Evolutionary conservation across 768 basidiomycete genomes (phyloP), one percentile per base, ranked within the genome.

Genomic region (Leccinum uliginosum): DNA sequence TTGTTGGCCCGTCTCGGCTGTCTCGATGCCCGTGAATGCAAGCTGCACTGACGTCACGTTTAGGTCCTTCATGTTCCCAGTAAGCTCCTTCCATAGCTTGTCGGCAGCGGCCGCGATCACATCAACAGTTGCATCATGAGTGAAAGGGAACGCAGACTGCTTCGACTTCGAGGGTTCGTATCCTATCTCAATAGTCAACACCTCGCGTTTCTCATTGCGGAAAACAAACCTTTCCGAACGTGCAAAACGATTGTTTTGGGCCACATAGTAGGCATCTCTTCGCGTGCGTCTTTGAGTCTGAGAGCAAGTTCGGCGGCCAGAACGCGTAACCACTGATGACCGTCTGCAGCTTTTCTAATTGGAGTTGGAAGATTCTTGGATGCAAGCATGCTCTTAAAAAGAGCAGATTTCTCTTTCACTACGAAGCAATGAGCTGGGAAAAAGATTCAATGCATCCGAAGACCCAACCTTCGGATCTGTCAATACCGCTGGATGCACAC

Each of bases 381-480:
- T 0, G 93, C 92, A 53, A 93, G 75, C 96, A 98, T 98, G 64
- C 91, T 93, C 75, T 97, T 98, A 59, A 82, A 87, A 29, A 89
- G 73, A 0, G 79, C 75, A 15, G 86, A 79, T 70, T 92, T 92
- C 66, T 92, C 91, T 65, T 91, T 93, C 34, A 98, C 95, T 96
- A 14, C 9, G 57, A 53, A 43, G 32, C 44, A 38, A 40, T 54
- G n/a, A 61, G 55, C 15, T n/a, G 6, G 8, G 49, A 4, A 26
- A 44, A 21, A 26, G 3, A 23, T 15, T 6, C 1, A 6, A 10
- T n/a, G 23, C 9, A 3, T 1, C 34, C 48, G 21, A 54, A 54
- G 23, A 54, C 65, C 70, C 34, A 51, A 90, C 93, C 92, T 85
- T 97, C 95, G 5, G 80, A 80, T 62, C 89, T 82, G 66, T 98